Percentiles rank a stretch among this genome's conserved stretches.
Conservation (phyloP, 495 filamentous ascomycete genomes). For the Parathielavia appendiculata region DNA sequence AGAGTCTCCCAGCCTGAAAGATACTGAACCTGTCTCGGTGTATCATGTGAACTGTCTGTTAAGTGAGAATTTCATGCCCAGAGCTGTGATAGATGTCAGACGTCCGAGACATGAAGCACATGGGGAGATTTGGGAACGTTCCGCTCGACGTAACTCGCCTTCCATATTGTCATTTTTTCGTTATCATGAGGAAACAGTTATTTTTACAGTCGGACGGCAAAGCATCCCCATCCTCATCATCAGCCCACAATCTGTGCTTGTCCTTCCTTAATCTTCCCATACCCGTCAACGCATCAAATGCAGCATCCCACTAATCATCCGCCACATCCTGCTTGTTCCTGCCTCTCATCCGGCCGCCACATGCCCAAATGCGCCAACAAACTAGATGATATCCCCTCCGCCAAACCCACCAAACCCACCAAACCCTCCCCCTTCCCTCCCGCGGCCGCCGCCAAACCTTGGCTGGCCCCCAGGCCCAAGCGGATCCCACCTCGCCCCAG, state of each 20-base stretch:
- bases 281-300: not conserved
- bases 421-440: conserved; percentile 24
- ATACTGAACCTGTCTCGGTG: too few species aligned
- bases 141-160: too few species aligned
- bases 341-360: not conserved
- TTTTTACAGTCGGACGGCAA: not conserved
- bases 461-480: conserved; percentile 63
- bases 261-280: not conserved
- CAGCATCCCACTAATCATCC: not conserved
- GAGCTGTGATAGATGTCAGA: too few species aligned
- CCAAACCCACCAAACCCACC: conserved; percentile 31
- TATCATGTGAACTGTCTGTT: too few species aligned
- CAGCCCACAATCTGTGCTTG: not conserved
- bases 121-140: too few species aligned
- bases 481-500: conserved; percentile 69
- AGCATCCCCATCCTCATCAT: not conserved
- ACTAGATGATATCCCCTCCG: conserved; percentile 41
- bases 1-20: too few species aligned
- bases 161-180: too few species aligned
- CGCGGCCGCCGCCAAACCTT: conserved; percentile 35
- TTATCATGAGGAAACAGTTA: not conserved
- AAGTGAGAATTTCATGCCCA: too few species aligned
- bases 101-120: too few species aligned
- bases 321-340: not conserved
- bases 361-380: not conserved